Conservation (phyloP, 495 filamentous ascomycete genomes). For the Hypoxylon subgilvum region DNA sequence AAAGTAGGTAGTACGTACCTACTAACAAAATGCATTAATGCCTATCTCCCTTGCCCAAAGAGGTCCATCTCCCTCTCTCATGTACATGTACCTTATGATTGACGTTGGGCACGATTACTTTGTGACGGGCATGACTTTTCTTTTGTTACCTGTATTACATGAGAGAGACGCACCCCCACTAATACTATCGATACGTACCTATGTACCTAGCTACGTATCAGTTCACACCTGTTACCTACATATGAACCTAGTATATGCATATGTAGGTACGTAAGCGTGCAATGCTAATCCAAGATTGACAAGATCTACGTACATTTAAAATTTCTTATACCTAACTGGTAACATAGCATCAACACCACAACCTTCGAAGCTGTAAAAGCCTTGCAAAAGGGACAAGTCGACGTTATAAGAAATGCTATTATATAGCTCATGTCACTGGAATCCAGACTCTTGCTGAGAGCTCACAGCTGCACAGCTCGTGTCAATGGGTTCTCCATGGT, state of each 20-base stretch:
- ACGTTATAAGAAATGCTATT: slow-evolving; percentile 34
- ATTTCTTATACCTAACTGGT: not conserved
- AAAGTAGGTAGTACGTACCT: slow-evolving; percentile 30
- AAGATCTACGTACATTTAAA: too few species aligned
- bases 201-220: not conserved
- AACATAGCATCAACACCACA: too few species aligned
- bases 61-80: not conserved
- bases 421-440: slow-evolving; percentile 55
- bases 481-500: slow-evolving; percentile 42
- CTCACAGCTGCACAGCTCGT: slow-evolving; percentile 30
- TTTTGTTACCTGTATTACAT: too few species aligned
- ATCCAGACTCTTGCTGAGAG: slow-evolving; percentile 46
- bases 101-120: too few species aligned
- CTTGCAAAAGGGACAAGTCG: not conserved
- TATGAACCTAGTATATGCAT: not conserved
- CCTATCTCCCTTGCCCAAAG: not conserved
- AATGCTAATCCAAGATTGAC: too few species aligned
- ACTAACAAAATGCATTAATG: slow-evolving; percentile 33
- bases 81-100: too few species aligned
- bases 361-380: not conserved
- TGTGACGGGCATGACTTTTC: too few species aligned
- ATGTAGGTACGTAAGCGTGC: too few species aligned
- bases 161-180: too few species aligned
- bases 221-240: too few species aligned
- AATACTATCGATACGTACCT: not conserved